Conservation (phyloP, 2,329 filamentous ascomycete species). For the Xylaria sp. region DNA sequence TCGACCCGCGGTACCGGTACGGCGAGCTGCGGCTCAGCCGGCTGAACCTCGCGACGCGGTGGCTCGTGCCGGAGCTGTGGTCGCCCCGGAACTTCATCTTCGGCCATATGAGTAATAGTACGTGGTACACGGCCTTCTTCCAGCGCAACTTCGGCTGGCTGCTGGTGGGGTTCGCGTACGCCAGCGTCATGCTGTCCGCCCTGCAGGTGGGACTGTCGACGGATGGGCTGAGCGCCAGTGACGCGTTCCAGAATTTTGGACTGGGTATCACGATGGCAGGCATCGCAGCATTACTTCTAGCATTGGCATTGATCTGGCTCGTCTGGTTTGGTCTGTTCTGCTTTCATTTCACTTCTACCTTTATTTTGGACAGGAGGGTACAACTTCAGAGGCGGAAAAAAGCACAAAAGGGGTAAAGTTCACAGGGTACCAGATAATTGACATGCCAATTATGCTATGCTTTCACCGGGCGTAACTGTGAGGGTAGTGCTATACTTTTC, state of each 20-base stretch:
- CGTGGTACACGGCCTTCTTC: slow-evolving; percentile 41
- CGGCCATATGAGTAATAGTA: slow-evolving; percentile 36
- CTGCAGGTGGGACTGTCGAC: slow-evolving; percentile 42
- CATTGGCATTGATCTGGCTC: slow-evolving; percentile 14
- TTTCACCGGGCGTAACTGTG: no score
- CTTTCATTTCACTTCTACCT: slow-evolving; percentile 29
- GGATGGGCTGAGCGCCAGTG: slow-evolving; percentile 15
- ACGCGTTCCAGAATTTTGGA: slow-evolving; percentile 27
- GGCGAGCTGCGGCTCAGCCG: slow-evolving; percentile 48
- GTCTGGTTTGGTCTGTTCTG: slow-evolving; percentile 29
- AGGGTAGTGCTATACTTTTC: no score
- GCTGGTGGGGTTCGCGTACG: slow-evolving; percentile 37
- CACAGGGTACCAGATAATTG: no score
- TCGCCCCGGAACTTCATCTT: slow-evolving; percentile 28
- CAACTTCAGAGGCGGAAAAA: slow-evolving; percentile 3
- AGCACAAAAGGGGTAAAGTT: slow-evolving; percentile 1
- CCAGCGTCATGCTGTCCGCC: slow-evolving; percentile 41
- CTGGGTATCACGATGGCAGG: slow-evolving; percentile 29
- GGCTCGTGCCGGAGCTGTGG: slow-evolving; percentile 30
- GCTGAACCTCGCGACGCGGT: slow-evolving; percentile 44
- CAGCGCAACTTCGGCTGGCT: slow-evolving; percentile 40
- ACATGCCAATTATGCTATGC: no score
- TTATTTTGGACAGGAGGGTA: slow-evolving; percentile 15
- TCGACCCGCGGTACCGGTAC: slow-evolving; percentile 45
- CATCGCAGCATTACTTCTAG: slow-evolving; percentile 22